These are phyloP conservation scores for Lactarius indigo DNA, from an alignment of 768 basidiomycete genomes.

Conservation along the genomic window DNA sequence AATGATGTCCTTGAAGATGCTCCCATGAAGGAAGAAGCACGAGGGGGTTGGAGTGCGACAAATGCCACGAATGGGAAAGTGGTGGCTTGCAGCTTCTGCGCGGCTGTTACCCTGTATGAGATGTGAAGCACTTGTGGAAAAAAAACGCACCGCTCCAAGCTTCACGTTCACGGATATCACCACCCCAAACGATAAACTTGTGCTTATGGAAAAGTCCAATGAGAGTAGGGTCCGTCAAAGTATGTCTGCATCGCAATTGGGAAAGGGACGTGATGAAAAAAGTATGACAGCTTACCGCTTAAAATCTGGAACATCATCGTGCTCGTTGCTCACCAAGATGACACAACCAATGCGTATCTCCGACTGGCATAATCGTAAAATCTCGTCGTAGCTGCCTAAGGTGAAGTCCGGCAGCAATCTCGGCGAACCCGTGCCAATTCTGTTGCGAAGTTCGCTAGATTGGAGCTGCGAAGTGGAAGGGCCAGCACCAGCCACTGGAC, in stretches of 20 bases:
- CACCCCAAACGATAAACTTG: slow-evolving; percentile 85
- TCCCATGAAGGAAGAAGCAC: slow-evolving; percentile 37
- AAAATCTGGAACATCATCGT: slow-evolving; percentile 85
- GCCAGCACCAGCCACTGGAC: slow-evolving; percentile 35
- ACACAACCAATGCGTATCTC: slow-evolving; percentile 76
- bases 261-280: background rate
- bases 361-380: slow-evolving; percentile 63
- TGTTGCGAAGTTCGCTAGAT: slow-evolving; percentile 30
- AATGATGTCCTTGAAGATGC: slow-evolving; percentile 31
- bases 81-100: slow-evolving; percentile 78
- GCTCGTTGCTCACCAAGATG: slow-evolving; percentile 82
- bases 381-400: slow-evolving; percentile 77
- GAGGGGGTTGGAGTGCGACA: slow-evolving; percentile 77
- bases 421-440: slow-evolving; percentile 33
- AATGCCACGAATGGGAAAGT: slow-evolving; percentile 95
- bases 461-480: slow-evolving; percentile 45
- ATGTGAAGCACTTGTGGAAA: background rate
- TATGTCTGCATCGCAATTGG: slow-evolving; percentile 44
- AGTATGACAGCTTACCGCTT: slow-evolving; percentile 53
- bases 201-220: slow-evolving; percentile 68
- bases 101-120: slow-evolving; percentile 36
- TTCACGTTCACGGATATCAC: slow-evolving; percentile 80
- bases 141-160: slow-evolving; percentile 62
- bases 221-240: slow-evolving; percentile 70
- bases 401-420: slow-evolving; percentile 78